Base-by-base conservation (phyloP, 2,329 filamentous ascomycete species). In the Pezicula neosporulosa region DNA sequence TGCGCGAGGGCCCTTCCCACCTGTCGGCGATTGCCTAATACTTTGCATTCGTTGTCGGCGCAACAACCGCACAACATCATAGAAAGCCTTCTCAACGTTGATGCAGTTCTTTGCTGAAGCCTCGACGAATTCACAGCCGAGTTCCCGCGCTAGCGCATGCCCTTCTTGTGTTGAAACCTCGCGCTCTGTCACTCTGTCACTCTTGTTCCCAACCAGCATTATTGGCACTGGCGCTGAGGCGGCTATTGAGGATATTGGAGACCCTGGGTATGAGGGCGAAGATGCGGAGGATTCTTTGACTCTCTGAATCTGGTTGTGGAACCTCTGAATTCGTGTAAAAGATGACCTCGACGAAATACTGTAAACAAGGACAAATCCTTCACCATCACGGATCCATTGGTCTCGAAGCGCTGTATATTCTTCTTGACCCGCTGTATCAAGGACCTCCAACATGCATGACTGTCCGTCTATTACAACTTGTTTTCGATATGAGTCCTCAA, bases 201-300 rank as follows among this genome's bases (percentile, higher is more conserved):
- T 96, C 77, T 99, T 99, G 78, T 99, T 97, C 60, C 94, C 94
- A 35, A 99, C 94, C 28, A 99, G 81, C 94, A 99, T 97, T 64
- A 99, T 90, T 44, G 94, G 94, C 15, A 94, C 90, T 56, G 82
- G 82, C 24, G 81, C 73, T 7, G 68, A 70, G 71, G 66, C 71
- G 63, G 67, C 55, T 73, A 70, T 49, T 62, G 82, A 62, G 67
- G 85, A 73, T 62, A 90, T 78, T 46, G 87, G 87, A 21, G 87
- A 90, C 55, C 87, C 87, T 7, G 86, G 85, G 63, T 90, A 92
- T 27, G 86, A 87, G 7, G 87, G 86, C 21, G 88, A 90, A 42
- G 85, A 83, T 45, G 85, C 81, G 61, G 85, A 84, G 1, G 91
- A 96, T 68, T 97, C 94, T 74, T 97, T 97, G 64, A 97, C 94